Evolutionary conservation across 768 basidiomycete species (phyloP).

Genomic region (Rhodotorula paludigena): DNA sequence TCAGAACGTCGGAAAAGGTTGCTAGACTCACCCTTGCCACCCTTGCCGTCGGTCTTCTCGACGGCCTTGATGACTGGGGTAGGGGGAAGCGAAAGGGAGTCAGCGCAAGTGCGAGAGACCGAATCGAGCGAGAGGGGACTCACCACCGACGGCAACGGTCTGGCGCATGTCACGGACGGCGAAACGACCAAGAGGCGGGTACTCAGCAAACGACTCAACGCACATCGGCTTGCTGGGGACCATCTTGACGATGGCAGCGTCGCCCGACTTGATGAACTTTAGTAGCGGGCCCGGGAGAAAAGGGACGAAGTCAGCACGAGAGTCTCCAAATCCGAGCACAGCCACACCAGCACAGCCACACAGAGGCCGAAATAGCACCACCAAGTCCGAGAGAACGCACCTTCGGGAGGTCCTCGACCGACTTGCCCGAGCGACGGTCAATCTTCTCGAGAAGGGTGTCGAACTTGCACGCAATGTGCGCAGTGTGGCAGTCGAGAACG

Average conservation of each 20-base stretch:
- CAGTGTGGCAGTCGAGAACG: constrained; percentile 99
- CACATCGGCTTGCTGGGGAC: constrained; percentile 44
- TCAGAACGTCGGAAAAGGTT: background rate
- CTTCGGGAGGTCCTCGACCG: constrained; percentile 77
- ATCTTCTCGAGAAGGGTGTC: constrained; percentile 98
- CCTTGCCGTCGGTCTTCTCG: constrained; percentile 59
- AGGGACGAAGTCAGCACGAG: no score
- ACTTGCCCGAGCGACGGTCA: constrained; percentile 96
- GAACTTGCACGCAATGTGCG: constrained; percentile 88
- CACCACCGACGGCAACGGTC: constrained; percentile 60
- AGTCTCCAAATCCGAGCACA: no score
- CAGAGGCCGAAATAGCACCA: no score
- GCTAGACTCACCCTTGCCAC: constrained; percentile 33
- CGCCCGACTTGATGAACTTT: constrained; percentile 99
- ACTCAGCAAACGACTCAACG: constrained; percentile 50
- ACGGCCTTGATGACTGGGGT: constrained; percentile 78
- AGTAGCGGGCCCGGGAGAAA: no score
- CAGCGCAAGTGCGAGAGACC: background rate
- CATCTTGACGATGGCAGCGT: constrained; percentile 91
- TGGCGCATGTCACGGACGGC: constrained; percentile 99
- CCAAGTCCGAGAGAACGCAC: no score
- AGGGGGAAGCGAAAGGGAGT: constrained; percentile 44
- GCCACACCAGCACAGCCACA: no score
- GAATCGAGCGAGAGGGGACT: background rate
- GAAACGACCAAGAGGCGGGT: constrained; percentile 98